Evolutionary conservation across 352 stramenopile genomes (phyloP).

Genomic region (Elongisporangium senticosum): DNA sequence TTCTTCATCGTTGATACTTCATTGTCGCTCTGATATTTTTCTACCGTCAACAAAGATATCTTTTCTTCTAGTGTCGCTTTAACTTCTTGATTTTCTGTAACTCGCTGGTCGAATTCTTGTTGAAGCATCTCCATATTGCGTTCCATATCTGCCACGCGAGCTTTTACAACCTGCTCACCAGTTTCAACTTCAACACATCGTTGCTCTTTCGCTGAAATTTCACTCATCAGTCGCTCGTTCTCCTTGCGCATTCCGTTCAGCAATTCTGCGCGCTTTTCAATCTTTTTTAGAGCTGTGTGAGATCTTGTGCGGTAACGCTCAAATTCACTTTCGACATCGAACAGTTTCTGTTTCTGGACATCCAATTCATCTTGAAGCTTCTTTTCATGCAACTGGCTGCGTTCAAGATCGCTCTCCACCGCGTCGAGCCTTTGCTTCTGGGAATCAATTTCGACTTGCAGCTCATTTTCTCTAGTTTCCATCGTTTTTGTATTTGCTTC

Average conservation of each 20-base stretch:
- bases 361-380: conserved; percentile 19
- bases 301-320: conserved; percentile 62
- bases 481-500: conserved; percentile 2
- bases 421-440: conserved; percentile 14
- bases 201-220: conserved; percentile 18
- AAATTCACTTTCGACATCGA: conserved; percentile 41
- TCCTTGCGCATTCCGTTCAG: conserved; percentile 78
- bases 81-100: conserved; percentile 14
- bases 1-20: not conserved
- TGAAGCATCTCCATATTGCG: conserved; percentile 25
- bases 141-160: conserved; percentile 20
- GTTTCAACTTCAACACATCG: conserved; percentile 11
- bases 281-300: conserved; percentile 71
- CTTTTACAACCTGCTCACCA: conserved; percentile 8
- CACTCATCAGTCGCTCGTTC: conserved; percentile 38
- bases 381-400: not conserved
- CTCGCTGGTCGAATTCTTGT: conserved; percentile 32
- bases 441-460: conserved; percentile 14
- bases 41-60: conserved; percentile 2
- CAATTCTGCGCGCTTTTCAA: conserved; percentile 73
- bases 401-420: not conserved
- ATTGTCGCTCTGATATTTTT: not conserved
- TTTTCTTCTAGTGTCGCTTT: conserved; percentile 22
- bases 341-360: conserved; percentile 27
- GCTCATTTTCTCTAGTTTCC: conserved; percentile 7